Conservation (phyloP, 768 basidiomycete species). For the Sporobolomyces pararoseus region DNA sequence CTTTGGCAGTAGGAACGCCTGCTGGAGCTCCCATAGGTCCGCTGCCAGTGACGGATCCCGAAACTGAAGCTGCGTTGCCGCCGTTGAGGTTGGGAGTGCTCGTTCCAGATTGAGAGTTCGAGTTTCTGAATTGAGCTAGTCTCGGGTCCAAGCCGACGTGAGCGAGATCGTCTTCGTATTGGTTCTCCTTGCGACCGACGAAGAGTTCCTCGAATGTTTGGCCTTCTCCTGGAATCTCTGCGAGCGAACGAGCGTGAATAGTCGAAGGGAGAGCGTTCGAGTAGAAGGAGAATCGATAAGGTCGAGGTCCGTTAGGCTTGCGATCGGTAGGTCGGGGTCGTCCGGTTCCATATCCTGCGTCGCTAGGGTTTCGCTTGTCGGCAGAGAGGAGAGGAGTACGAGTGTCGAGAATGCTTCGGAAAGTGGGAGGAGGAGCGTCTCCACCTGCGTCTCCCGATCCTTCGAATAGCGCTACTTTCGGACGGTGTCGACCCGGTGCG, state of each 20-base stretch:
- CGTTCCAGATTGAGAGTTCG: constrained; percentile 12
- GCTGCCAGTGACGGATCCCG: constrained; percentile 16
- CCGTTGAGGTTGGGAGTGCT: constrained; percentile 35
- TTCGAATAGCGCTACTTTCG: constrained; percentile 91
- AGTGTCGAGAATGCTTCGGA: constrained; percentile 49
- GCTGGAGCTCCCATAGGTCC: constrained; percentile 28
- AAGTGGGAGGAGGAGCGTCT: constrained; percentile 5
- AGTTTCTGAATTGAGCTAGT: constrained; percentile 14
- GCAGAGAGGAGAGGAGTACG: constrained; percentile 46
- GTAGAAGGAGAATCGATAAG: constrained; percentile 98
- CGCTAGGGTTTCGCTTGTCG: constrained; percentile 36
- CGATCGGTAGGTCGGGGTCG: neutral
- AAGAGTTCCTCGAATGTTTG: constrained; percentile 92
- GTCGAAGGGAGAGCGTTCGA: constrained; percentile 87
- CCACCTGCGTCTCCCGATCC: constrained; percentile 45
- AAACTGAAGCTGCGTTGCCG: neutral
- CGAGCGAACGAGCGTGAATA: constrained; percentile 86
- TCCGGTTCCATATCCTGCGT: constrained; percentile 40
- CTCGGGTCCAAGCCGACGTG: constrained; percentile 25
- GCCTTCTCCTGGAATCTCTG: constrained; percentile 88
- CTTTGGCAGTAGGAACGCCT: constrained; percentile 30
- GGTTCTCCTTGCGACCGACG: constrained; percentile 47
- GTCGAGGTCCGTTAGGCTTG: constrained; percentile 61
- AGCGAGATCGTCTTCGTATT: constrained; percentile 28
- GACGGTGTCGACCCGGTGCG: constrained; percentile 56